A percentile compares a stretch with the other conserved stretches of the same genome.
phyloP scores from a whole-genome alignment of 805 yeast species.

The Suhomyces vadensis region DNA sequence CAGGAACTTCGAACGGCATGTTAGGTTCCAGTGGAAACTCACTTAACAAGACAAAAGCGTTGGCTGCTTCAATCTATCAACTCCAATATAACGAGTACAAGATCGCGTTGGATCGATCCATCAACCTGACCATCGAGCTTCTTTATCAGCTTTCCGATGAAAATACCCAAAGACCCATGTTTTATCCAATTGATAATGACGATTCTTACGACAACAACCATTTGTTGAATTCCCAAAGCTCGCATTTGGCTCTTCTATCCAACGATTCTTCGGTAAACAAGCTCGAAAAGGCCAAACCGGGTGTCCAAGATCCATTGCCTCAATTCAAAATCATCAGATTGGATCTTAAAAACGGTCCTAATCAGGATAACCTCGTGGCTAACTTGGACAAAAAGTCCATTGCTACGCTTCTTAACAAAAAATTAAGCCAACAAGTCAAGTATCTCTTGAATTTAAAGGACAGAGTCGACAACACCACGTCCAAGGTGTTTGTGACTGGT shows the following conservation, averaged over 20 bases:
- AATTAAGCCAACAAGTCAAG: constrained; percentile 60
- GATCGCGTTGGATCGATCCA: constrained; percentile 60
- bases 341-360: constrained; percentile 56
- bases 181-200: constrained; percentile 49
- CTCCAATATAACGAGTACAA: constrained; percentile 75
- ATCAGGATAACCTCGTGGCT: constrained; percentile 44
- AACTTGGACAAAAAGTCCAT: constrained; percentile 67
- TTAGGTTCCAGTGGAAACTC: not conserved
- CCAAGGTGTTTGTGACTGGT: constrained; percentile 95
- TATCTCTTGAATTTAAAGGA: constrained; percentile 74
- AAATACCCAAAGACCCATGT: constrained; percentile 60
- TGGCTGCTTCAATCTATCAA: constrained; percentile 65
- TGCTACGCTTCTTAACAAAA: constrained; percentile 67
- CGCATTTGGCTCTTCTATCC: constrained; percentile 54
- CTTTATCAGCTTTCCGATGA: constrained; percentile 54
- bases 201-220: constrained; percentile 22
- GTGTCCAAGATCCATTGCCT: constrained; percentile 22
- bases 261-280: constrained; percentile 26
- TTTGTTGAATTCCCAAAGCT: constrained; percentile 49
- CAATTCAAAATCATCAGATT: constrained; percentile 64
- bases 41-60: constrained; percentile 13
- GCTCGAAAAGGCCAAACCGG: constrained; percentile 19
- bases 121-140: constrained; percentile 52
- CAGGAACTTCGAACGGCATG: not conserved
- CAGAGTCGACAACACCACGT: constrained; percentile 85